Conservation (phyloP, 495 filamentous ascomycete species). For the Beverwykella pulmonaria region DNA sequence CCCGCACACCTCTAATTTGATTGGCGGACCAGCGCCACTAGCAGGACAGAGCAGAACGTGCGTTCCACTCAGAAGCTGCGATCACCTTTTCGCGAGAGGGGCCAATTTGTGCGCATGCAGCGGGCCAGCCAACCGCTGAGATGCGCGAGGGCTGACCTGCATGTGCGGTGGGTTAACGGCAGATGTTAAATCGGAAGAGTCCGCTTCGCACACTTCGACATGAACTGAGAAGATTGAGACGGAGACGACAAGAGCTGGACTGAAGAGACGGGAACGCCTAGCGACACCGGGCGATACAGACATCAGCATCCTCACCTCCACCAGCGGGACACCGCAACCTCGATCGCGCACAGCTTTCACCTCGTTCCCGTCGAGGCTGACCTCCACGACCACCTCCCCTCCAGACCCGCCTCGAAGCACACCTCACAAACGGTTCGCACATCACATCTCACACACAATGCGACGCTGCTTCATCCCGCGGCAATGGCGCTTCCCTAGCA, state of each 20-base stretch:
- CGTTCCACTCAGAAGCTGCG: neutral
- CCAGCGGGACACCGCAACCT: neutral
- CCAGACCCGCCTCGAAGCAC: neutral
- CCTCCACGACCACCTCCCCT: neutral
- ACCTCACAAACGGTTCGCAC: too few relatives aligned
- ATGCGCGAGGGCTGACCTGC: neutral
- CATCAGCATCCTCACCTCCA: neutral
- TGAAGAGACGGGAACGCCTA: neutral
- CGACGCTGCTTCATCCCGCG: slow-evolving; percentile 31
- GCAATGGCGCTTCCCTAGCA: slow-evolving; percentile 64
- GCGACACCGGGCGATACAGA: neutral
- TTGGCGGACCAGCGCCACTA: slow-evolving; percentile 16
- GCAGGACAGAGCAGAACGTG: neutral
- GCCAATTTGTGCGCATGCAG: neutral
- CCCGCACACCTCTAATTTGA: neutral
- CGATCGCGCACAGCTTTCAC: neutral
- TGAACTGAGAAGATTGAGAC: neutral
- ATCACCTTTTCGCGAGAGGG: neutral
- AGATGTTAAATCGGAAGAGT: neutral
- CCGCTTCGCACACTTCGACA: neutral
- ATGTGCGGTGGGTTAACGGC: neutral
- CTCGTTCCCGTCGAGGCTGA: neutral
- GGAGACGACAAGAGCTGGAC: neutral
- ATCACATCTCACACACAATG: slow-evolving; percentile 14
- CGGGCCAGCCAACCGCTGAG: neutral